A percentile compares a stretch with the other conserved stretches of the same genome.
phyloP scores from a whole-genome alignment of 2,329 filamentous ascomycete genomes.

The Fusarium liriodendri region DNA sequence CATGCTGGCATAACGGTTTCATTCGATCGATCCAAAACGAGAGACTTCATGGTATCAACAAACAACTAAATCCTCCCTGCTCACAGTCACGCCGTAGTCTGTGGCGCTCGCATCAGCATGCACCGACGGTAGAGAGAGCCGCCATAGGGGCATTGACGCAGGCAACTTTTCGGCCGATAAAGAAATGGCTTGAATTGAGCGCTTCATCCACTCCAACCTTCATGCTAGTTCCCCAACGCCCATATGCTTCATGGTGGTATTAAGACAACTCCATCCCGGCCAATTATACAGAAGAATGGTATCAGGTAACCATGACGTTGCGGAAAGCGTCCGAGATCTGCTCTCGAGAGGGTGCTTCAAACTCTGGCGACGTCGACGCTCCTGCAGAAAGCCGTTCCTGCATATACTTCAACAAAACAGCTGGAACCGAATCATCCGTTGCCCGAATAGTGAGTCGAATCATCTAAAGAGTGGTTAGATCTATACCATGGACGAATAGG shows the following conservation, averaged over 20 bases:
- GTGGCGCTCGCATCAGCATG: constrained; percentile 15
- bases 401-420: constrained; percentile 85
- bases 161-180: constrained; percentile 32
- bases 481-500: neutral
- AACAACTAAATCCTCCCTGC: constrained; percentile 37
- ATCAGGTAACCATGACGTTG: constrained; percentile 64
- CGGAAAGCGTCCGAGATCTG: constrained; percentile 68
- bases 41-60: constrained; percentile 41
- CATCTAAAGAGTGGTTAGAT: constrained; percentile 71
- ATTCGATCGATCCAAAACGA: constrained; percentile 38
- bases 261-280: constrained; percentile 42
- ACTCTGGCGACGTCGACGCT: constrained; percentile 52
- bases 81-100: constrained; percentile 27
- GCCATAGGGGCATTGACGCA: constrained; percentile 15
- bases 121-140: constrained; percentile 16
- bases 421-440: constrained; percentile 89
- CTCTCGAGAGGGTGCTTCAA: constrained; percentile 55
- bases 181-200: constrained; percentile 35
- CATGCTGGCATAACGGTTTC: constrained; percentile 7
- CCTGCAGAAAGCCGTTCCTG: constrained; percentile 79
- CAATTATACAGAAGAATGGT: constrained; percentile 39
- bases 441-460: constrained; percentile 93
- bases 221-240: constrained; percentile 47
- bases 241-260: constrained; percentile 46
- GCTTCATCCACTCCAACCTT: constrained; percentile 37